Percentiles rank a stretch among this genome's conserved stretches.
Conservation (phyloP, 768 basidiomycete species). For the Termitomyces sp. region DNA sequence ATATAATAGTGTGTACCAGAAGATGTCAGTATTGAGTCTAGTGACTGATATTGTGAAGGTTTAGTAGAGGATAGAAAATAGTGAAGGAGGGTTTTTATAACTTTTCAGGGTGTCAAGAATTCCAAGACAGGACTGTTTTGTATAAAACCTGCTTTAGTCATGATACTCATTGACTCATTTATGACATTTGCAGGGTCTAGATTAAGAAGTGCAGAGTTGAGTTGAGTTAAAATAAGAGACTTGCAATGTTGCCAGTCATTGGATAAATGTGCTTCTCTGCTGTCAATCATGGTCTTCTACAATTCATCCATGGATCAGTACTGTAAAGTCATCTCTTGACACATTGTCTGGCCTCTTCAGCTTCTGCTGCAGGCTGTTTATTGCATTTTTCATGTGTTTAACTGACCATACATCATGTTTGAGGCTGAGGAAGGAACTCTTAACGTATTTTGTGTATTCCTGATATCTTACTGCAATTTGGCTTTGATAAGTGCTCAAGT, state of each 20-base stretch:
- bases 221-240: no score
- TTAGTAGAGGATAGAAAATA: not conserved
- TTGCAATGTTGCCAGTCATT: no score
- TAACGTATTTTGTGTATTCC: not conserved
- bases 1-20: not conserved
- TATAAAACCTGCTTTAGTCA: not conserved
- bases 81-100: not conserved
- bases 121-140: not conserved
- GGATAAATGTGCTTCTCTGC: no score
- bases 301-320: no score
- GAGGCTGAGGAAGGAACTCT: not conserved
- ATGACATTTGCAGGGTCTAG: no score
- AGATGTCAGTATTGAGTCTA: not conserved
- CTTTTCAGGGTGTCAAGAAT: not conserved
- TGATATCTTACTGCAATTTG: not conserved
- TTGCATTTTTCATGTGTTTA: not conserved
- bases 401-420: not conserved
- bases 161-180: no score
- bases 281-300: no score
- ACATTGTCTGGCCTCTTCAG: not conserved
- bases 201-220: no score
- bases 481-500: not conserved
- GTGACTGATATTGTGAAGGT: not conserved
- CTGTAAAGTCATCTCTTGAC: no score
- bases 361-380: not conserved